Percentiles rank a stretch among this genome's conserved stretches.
These are phyloP conservation scores for Epichloe scottii DNA, from an alignment of 2,329 filamentous ascomycete species.

Conservation along the genomic window DNA sequence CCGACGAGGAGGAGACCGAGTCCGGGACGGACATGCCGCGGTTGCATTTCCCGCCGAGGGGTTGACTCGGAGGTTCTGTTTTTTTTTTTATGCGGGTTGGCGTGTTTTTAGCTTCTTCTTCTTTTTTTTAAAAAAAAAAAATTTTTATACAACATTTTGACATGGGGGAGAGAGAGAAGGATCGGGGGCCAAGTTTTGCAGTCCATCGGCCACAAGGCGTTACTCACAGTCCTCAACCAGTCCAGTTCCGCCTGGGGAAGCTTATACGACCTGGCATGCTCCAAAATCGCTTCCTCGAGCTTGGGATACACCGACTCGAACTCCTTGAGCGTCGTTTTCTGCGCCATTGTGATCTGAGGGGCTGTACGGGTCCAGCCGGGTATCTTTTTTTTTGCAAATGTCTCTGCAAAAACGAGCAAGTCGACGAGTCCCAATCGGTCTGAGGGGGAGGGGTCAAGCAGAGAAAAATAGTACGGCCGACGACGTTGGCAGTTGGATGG, in stretches of 20 bases:
- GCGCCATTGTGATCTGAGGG: conserved; percentile 32
- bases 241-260: conserved; percentile 67
- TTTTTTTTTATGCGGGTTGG: neutral
- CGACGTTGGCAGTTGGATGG: no score
- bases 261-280: conserved; percentile 69
- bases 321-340: conserved; percentile 67
- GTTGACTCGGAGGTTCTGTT: conserved; percentile 71
- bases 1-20: conserved; percentile 69
- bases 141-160: neutral
- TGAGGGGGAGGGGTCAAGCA: no score
- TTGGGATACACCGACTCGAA: conserved; percentile 87
- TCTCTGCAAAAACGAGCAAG: no score
- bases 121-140: no score
- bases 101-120: neutral
- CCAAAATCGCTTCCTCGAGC: conserved; percentile 70
- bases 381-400: no score
- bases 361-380: no score
- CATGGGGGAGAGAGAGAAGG: no score
- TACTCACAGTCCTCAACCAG: conserved; percentile 70
- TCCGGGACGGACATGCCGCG: conserved; percentile 96
- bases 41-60: conserved; percentile 92
- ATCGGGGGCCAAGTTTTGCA: no score
- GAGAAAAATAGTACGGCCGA: no score
- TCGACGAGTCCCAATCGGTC: no score
- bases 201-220: no score